Base-by-base conservation (phyloP, 768 basidiomycete species). In the Russula foetens region DNA sequence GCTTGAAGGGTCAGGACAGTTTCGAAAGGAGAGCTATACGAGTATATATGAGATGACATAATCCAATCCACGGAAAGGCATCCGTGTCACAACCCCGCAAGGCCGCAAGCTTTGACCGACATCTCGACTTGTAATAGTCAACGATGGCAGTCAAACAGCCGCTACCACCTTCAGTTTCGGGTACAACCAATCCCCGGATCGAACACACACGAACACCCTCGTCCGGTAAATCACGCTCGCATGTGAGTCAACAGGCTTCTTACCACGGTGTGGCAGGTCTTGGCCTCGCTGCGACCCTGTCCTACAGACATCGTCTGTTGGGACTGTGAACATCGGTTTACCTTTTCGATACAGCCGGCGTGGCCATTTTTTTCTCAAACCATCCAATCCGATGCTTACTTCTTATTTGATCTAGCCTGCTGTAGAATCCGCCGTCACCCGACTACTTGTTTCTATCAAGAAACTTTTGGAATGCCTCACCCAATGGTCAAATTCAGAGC, bases 391-490 rank as follows among this genome's bases (percentile, higher is more conserved):
- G 2, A 39, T 19, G 21, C 45, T 57, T 33, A 58, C 55, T 26
- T 31, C 21, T 9, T 3, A 28, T 31, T 51, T 31, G 17, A 31
- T 57, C 24, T 31, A 89, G 84, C 88, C 87, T 59, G 84, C 85
- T 2, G 90, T 95, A 58, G 95, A 97, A 72, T 88, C 91, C 38
- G 86, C 90, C 23, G 94, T 97, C 35, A 97, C 95, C 21, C 82
- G 92, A 53, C 82, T 98, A 12, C 81, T 99, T 26, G 92, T 99
- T 2, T 86, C 93, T 31, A 98, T 98, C 65, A 96, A 98, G 71
- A 84, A 90, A 63, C 83, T 99, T n/a, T 79, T 99, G 39, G 94
- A 97, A 71, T 80, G 89, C 1, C 79, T 97, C 57, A 92, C 90
- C 7, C 75, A 81, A 75, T 97, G 93, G 93, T 90, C 89, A 71